Conservation (phyloP, 352 stramenopile genomes). For the Pythium aristosporum region DNA sequence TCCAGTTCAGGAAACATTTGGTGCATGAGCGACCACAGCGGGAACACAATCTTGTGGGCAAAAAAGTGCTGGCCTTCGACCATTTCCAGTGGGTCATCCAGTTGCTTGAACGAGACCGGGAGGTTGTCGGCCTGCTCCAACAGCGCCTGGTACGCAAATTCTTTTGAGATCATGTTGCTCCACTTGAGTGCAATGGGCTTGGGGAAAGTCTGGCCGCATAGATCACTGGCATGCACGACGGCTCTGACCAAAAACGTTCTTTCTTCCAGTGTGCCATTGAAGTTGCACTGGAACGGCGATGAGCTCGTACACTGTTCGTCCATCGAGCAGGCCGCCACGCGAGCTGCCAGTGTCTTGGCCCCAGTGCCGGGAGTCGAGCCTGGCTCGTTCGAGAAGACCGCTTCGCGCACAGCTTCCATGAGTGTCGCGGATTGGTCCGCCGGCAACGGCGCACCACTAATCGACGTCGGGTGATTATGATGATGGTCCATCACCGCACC, state of each 20-base stretch:
- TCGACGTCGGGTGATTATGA: not conserved
- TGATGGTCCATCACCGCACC: constrained; percentile 6
- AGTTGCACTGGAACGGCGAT: constrained; percentile 42
- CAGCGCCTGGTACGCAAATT: constrained; percentile 86
- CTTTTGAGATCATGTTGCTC: constrained; percentile 89
- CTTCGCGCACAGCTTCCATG: constrained; percentile 55
- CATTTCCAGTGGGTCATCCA: constrained; percentile 84
- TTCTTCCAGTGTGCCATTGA: constrained; percentile 71
- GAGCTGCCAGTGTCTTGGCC: constrained; percentile 15
- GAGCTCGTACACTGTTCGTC: constrained; percentile 12
- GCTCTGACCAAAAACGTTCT: constrained; percentile 83
- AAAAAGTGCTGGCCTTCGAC: constrained; percentile 87
- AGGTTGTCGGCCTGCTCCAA: constrained; percentile 81
- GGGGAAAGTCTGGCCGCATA: constrained; percentile 84
- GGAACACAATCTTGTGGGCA: constrained; percentile 78
- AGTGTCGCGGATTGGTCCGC: constrained; percentile 29
- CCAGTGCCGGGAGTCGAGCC: constrained; percentile 36
- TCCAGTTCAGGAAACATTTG: constrained; percentile 76
- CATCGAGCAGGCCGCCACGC: constrained; percentile 18
- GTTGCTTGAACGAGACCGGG: constrained; percentile 75
- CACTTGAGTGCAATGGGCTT: constrained; percentile 89
- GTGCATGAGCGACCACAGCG: constrained; percentile 74
- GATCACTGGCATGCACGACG: constrained; percentile 85
- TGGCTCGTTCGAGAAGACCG: constrained; percentile 55
- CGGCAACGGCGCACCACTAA: not conserved